Evolutionary conservation across 768 basidiomycete genomes (phyloP), one percentile per base, ranked within the genome.

Genomic region (Russula compacta): DNA sequence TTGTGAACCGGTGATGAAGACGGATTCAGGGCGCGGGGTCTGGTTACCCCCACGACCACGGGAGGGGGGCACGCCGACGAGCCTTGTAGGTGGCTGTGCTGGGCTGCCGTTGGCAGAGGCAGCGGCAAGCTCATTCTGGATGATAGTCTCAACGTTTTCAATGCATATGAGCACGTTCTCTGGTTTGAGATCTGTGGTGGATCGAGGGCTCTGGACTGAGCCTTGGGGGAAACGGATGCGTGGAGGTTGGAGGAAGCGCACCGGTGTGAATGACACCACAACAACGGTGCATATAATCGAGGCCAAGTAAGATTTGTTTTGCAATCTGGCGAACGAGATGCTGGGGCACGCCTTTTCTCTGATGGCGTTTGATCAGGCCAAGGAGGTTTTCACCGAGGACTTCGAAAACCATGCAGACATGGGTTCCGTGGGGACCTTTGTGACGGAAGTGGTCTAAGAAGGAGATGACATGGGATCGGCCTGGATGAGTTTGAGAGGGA

Each of bases 361-460:
- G 95, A 76, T 98, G 93, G 11, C 95, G 84, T 75, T 97, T 98
- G 81, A 98, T 97, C 68, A 99, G 82, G 5, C 89, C 94, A 2
- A 98, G 83, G 2, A 99, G 78, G 71, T 95, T 98, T 75, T 99
- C 95, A 62, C 95, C 97, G 9, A 99, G 82, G 29, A 98, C 97
- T 73, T 99, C 97, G 69, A 98, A 98, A 14, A 97, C 94, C 97
- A 99, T 98, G 80, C 97, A 98, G 67, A 99, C 90, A 74, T 99
- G 97, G 15, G 83, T 87, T 40, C 97, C 97, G 72, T 99, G 97
- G 10, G 94, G 94, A 1, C 97, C 97, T 63, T 89, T 89, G 75
- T 98, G 97, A 32, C 87, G 83, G 73, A 99, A 99, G 72, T 98
- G 93, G 76, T 99, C 95, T 50, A 98, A 87, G 72, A 98, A 92